phyloP scores from a whole-genome alignment of 2,329 filamentous ascomycete genomes.

The Dothideomycetidae sp. region DNA sequence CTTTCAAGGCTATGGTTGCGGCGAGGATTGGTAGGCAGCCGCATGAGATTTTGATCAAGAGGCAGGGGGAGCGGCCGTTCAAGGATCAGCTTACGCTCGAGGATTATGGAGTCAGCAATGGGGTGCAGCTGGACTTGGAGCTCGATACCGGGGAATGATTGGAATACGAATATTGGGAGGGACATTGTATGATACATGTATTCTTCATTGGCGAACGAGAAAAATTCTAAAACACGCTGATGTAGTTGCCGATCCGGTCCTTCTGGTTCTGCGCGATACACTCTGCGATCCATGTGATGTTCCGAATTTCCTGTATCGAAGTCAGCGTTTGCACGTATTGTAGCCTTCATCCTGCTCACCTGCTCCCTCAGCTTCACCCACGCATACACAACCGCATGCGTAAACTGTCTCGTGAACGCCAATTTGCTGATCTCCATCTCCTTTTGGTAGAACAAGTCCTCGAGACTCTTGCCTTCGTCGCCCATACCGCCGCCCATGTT shows the following conservation, averaged over 20 bases:
- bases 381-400: conserved; percentile 84
- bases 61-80: conserved; percentile 85
- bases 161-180: too few species aligned
- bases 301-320: conserved; percentile 72
- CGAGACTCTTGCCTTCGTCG: conserved; percentile 73
- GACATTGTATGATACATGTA: too few species aligned
- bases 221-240: conserved; percentile 66
- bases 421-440: conserved; percentile 97
- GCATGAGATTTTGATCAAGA: conserved; percentile 80
- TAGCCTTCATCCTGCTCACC: conserved; percentile 41
- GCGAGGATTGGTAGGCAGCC: conserved; percentile 77
- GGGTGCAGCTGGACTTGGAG: conserved; percentile 47
- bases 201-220: too few species aligned
- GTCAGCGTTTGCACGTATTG: conserved; percentile 17
- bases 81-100: conserved; percentile 78
- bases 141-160: conserved; percentile 27
- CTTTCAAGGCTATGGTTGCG: conserved; percentile 86
- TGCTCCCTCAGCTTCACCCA: conserved; percentile 98
- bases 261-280: conserved; percentile 99
- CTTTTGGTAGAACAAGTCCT: conserved; percentile 98
- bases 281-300: conserved; percentile 98
- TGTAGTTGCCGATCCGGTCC: conserved; percentile 96
- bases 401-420: conserved; percentile 92
- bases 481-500: conserved; percentile 75
- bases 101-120: conserved; percentile 90